Conservation (phyloP, 78 protist species). For the Speleostelium caveatum region DNA sequence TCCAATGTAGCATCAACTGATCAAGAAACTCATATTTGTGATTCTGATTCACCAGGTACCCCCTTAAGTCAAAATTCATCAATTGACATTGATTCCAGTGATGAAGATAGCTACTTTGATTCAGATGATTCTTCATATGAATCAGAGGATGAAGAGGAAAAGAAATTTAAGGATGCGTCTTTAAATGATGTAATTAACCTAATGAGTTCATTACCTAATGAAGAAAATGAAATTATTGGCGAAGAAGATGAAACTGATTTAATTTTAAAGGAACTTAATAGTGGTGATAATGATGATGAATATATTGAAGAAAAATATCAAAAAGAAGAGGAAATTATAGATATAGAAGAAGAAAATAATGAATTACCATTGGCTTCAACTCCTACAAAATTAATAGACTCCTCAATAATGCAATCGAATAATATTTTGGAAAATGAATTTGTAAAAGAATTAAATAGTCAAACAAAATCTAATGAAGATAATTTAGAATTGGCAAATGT, state of each 20-base stretch:
- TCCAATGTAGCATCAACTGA: too few species aligned
- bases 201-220: not conserved
- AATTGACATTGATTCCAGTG: not conserved
- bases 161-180: not conserved
- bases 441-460: too few species aligned
- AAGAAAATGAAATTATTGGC: not conserved
- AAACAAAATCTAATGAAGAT: too few species aligned
- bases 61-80: too few species aligned
- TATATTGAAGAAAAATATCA: not conserved
- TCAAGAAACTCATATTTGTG: too few species aligned
- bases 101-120: not conserved
- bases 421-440: too few species aligned
- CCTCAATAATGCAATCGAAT: too few species aligned
- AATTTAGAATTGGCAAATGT: too few species aligned
- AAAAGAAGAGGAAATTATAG: not conserved
- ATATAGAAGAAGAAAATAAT: not conserved
- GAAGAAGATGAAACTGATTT: slow-evolving; percentile 37
- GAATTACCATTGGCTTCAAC: not conserved
- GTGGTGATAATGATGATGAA: not conserved
- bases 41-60: too few species aligned
- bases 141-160: not conserved
- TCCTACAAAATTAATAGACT: too few species aligned
- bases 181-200: not conserved
- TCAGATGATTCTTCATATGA: not conserved
- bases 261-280: not conserved